Evolutionary conservation across 805 yeast species (phyloP).

Genomic region (Sungouiozyma intestinalis): DNA sequence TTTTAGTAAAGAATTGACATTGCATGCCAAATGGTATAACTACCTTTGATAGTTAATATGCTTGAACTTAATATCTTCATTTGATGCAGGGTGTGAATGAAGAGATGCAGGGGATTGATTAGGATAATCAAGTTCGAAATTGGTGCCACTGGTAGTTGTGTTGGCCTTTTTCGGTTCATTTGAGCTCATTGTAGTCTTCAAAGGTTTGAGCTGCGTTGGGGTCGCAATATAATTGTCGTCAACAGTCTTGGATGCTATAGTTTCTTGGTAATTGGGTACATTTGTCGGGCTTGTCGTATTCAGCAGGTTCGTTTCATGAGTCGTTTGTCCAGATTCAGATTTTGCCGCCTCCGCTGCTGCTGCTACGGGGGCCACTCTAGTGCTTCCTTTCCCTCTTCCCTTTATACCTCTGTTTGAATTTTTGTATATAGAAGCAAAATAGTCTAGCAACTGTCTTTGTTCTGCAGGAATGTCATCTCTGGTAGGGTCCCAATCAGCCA

Average conservation of each 20-base stretch:
- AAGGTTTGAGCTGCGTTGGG: not conserved
- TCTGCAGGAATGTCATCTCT: slow-evolving; percentile 40
- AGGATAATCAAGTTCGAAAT: not conserved
- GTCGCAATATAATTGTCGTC: not conserved
- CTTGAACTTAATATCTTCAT: slow-evolving; percentile 17
- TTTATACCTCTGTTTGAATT: slow-evolving; percentile 85
- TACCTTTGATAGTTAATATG: slow-evolving; percentile 17
- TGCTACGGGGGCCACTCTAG: slow-evolving; percentile 9
- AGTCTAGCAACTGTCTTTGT: slow-evolving; percentile 61
- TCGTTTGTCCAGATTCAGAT: not conserved
- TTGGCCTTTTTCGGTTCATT: not conserved
- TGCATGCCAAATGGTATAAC: not conserved
- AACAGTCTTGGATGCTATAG: not conserved
- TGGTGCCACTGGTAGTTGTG: not conserved
- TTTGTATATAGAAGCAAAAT: slow-evolving; percentile 74
- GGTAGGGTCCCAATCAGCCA: slow-evolving; percentile 52
- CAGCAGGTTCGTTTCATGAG: not conserved
- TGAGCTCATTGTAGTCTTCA: not conserved
- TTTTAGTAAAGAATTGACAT: not conserved
- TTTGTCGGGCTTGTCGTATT: slow-evolving; percentile 3
- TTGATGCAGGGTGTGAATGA: slow-evolving; percentile 6
- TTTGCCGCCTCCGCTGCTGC: slow-evolving; percentile 1
- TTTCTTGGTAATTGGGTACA: not conserved
- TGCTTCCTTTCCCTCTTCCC: slow-evolving; percentile 63
- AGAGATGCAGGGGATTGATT: slow-evolving; percentile 1